These are phyloP conservation scores for Zea luxurians DNA, from an alignment of 176 grass and related monocot genomes.

Conservation along the genomic window DNA sequence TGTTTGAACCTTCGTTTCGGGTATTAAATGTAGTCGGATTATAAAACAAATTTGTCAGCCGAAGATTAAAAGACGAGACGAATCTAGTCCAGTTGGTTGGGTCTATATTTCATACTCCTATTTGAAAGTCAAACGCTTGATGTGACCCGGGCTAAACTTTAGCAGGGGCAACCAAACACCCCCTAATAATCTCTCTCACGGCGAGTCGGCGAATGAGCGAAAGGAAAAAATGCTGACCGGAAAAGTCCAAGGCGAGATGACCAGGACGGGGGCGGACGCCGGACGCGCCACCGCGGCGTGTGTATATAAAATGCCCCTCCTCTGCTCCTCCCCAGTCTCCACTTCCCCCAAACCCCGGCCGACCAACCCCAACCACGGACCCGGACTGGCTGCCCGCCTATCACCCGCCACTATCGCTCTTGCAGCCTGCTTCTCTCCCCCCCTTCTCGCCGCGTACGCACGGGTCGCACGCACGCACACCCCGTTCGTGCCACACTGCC, in stretches of 20 bases:
- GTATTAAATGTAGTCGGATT: too few species aligned
- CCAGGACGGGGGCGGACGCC: not conserved
- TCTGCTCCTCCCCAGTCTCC: not conserved
- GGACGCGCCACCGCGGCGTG: not conserved
- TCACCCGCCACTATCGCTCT: not conserved
- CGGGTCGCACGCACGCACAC: not conserved
- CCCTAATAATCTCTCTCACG: not conserved
- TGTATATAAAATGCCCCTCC: not conserved
- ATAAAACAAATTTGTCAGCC: too few species aligned
- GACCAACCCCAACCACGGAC: not conserved
- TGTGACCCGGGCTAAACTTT: too few species aligned
- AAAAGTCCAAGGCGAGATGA: not conserved
- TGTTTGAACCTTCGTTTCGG: too few species aligned
- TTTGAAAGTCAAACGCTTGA: too few species aligned
- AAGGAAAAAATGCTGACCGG: not conserved
- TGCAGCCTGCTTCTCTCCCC: not conserved
- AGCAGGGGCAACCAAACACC: too few species aligned
- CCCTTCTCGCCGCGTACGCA: constrained; percentile 25
- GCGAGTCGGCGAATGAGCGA: not conserved
- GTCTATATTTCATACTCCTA: too few species aligned
- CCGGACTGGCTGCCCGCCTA: constrained; percentile 34
- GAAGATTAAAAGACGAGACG: too few species aligned
- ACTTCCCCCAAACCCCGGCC: not conserved
- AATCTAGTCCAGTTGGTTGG: too few species aligned
- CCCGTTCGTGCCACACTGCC: not conserved